Base-by-base conservation (phyloP, 139 green algal species). In the Tetradesmus obliquus region DNA sequence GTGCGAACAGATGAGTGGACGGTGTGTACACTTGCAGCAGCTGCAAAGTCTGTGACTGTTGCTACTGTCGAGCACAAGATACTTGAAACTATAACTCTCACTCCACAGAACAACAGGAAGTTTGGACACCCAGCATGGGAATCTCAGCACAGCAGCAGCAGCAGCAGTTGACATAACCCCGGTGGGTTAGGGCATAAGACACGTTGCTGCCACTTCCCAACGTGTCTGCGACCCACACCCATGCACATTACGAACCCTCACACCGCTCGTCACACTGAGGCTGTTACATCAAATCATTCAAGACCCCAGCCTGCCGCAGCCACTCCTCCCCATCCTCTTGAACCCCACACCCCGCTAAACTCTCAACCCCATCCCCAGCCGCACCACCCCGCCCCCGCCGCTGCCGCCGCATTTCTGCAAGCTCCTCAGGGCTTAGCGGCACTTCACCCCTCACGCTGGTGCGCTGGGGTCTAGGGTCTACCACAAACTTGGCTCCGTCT, bases 401-500 rank as follows among this genome's bases (percentile, higher is more conserved):
- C 69, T 88, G 83, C 86, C 86, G 20, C 45, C n/a, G 58, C 58
- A 93, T 24, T 2, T 79, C 91, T 5, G 62, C 84, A 5, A 9
- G 66, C 81, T 91, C 79, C 15, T 91, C 79, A n/a, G 79, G 8
- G 15, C 71, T 90, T 8, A 86, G 66, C 15, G 91, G 91, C 7
- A 93, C 91, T 22, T 89, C 79, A 71, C 94, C 95, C 54, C 94
- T 66, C 0, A 90, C 76, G 9, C 6, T 89, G 0, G 93, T 96
- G 13, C 95, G 88, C 58, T 87, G 79, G 5, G 94, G 95, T 51
- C 92, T 79, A 2, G 95, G 90, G 4, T 71, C 97, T 6, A 99
- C 95, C 22, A 95, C 88, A 89, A 96, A 99, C 90, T 99, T 99
- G 60, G 88, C 85, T 8, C 97, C 97, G n/a, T 96, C 79, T 1